Conservation (phyloP, 441 rosid genomes). For the Brassica hybrid region DNA sequence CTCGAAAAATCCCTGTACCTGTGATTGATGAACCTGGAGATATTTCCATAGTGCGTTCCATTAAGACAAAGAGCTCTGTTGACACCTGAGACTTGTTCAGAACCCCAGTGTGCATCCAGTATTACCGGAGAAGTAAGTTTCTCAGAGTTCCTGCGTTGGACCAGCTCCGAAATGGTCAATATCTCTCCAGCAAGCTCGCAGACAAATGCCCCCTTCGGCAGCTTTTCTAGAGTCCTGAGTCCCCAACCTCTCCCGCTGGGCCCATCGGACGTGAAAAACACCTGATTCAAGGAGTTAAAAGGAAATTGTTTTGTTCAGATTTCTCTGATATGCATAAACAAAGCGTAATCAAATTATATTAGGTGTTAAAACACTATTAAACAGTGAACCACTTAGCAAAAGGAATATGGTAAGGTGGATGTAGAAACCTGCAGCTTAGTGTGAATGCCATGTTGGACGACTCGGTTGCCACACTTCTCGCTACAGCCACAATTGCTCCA, state of each 20-base stretch:
- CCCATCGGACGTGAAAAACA: conserved; percentile 73
- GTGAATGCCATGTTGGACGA: conserved; percentile 84
- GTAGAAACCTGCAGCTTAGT: conserved; percentile 73
- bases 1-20: conserved; percentile 52
- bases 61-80: conserved; percentile 86
- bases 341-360: too few relatives aligned
- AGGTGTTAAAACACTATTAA: background rate
- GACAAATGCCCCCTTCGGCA: conserved; percentile 88
- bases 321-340: too few relatives aligned
- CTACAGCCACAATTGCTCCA: conserved; percentile 92
- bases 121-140: conserved; percentile 52
- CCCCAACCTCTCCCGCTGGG: conserved; percentile 82
- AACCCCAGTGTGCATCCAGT: conserved; percentile 87
- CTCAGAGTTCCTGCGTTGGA: conserved; percentile 47
- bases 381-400: background rate
- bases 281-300: conserved; percentile 49
- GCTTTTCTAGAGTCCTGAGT: conserved; percentile 79
- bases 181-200: conserved; percentile 94
- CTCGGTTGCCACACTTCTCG: conserved; percentile 83
- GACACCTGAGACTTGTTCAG: conserved; percentile 52
- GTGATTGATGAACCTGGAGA: conserved; percentile 94
- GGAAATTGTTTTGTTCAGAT: conserved; percentile 7
- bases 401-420: conserved; percentile 4
- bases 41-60: conserved; percentile 72
- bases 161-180: conserved; percentile 69